Evolutionary conservation across 305 asterid species (phyloP).

Genomic region (Solanum chacoense): DNA sequence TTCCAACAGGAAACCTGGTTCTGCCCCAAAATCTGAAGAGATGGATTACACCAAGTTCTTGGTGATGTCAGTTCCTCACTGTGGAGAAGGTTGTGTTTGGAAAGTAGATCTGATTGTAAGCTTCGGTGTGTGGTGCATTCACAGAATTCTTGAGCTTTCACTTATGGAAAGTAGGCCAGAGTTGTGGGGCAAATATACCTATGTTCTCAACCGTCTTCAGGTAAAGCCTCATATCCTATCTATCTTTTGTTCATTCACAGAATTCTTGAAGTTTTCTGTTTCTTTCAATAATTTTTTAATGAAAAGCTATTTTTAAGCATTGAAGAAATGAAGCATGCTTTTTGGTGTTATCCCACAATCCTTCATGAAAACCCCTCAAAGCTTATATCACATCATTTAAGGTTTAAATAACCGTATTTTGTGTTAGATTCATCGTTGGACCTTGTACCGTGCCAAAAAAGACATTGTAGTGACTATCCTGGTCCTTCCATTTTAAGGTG

Average conservation of each 20-base stretch:
- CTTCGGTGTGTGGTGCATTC: conserved; percentile 99
- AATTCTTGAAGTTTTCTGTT: neutral
- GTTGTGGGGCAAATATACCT: conserved; percentile 97
- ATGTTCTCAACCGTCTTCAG: conserved; percentile 92
- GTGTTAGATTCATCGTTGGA: neutral
- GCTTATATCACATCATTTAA: neutral
- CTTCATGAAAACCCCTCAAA: neutral
- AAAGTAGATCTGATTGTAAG: conserved; percentile 61
- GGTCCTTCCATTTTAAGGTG: neutral
- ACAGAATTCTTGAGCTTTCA: conserved; percentile 81
- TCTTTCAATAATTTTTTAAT: neutral
- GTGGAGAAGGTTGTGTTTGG: conserved; percentile 96
- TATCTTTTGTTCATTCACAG: neutral
- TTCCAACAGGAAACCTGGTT: conserved; percentile 32
- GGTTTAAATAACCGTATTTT: neutral
- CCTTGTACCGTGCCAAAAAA: neutral
- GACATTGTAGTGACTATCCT: neutral
- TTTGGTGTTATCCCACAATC: neutral
- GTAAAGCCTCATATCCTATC: conserved; percentile 20
- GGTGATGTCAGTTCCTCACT: conserved; percentile 62
- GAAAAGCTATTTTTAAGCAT: neutral
- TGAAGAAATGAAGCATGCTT: neutral
- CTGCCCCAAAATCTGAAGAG: conserved; percentile 35
- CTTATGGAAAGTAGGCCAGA: conserved; percentile 96
- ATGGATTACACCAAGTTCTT: conserved; percentile 40